Base-by-base conservation (phyloP, 371 early-diverging fungal genomes). In the Dichotomocladium elegans region DNA sequence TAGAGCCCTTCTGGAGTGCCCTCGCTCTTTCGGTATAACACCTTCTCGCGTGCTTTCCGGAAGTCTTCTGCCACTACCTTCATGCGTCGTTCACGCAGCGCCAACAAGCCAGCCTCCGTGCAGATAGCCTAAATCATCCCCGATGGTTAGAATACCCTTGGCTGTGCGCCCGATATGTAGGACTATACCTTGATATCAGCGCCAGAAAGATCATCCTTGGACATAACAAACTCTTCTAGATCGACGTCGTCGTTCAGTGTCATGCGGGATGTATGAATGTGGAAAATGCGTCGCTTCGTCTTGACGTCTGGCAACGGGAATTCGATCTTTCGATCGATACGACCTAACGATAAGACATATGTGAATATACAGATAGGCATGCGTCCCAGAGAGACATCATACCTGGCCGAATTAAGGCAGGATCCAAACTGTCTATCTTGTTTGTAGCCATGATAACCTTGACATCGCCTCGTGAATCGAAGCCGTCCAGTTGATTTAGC, bases 381-480 rank as follows among this genome's bases (percentile, higher is more conserved):
- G 11, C 42, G 15, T 47, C 15, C 31, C 15, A 31, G 19, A 19
- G 1, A 12, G 24, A 31, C 24, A 35, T 37, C n/a, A 22, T 59
- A 64, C 95, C 99, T 12, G 99, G 99, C 58, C 99, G 93, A 67
- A 99, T 99, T 67, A 99, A 81, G 1, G 99, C 99, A 11, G 99
- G 99, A 73, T 99, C 99, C 44, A 99, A 80, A 15, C 92, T 87
- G 50, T 99, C 99, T 58, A 99, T 99, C 66, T 95, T 90, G 79
- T 99, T 99, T 14, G 99, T 99, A 6, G 99, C 99, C 99, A 99
- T 99, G 54, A 99, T 98, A 3, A 99, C 97, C 76, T 99, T 99
- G 57, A 99, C 98, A 72, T 99, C 99, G 37, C 96, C 95, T 54
- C 97, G 83, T n/a, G 96, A 94, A 65, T 99, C 99, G 79, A 99